Evolutionary conservation across 2,329 filamentous ascomycete species (phyloP).

Genomic region (Colletotrichum costaricense): DNA sequence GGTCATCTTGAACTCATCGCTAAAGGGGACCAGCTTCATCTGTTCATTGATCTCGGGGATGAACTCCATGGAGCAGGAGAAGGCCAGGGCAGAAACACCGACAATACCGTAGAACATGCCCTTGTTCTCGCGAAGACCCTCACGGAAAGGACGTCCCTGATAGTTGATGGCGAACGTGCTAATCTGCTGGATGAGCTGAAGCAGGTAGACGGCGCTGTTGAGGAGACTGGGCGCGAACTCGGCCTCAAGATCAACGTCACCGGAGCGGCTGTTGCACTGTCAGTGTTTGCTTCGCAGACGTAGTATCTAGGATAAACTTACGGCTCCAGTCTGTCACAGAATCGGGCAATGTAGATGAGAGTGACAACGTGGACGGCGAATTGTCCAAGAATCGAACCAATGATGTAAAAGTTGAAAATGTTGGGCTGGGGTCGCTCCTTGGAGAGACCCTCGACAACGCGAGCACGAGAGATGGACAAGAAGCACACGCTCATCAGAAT

Average conservation of each 20-base stretch:
- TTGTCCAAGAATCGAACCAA: constrained; percentile 95
- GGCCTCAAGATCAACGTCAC: constrained; percentile 87
- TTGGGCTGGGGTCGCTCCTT: constrained; percentile 98
- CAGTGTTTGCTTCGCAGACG: constrained; percentile 37
- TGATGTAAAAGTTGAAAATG: constrained; percentile 99
- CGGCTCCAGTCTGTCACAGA: constrained; percentile 88
- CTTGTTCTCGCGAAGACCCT: constrained; percentile 93
- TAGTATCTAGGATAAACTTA: constrained; percentile 60
- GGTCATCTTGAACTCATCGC: constrained; percentile 85
- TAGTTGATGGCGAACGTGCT: constrained; percentile 99
- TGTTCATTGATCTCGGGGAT: constrained; percentile 94
- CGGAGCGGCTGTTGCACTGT: constrained; percentile 55
- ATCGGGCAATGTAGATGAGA: constrained; percentile 91
- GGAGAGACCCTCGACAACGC: constrained; percentile 93
- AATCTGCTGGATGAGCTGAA: constrained; percentile 98
- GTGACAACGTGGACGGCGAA: constrained; percentile 96
- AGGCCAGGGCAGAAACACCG: constrained; percentile 88
- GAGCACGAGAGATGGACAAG: constrained; percentile 96
- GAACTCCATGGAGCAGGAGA: constrained; percentile 94
- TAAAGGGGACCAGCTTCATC: constrained; percentile 93
- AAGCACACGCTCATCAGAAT: constrained; percentile 99
- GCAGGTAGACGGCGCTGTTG: constrained; percentile 95
- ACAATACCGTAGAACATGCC: constrained; percentile 99
- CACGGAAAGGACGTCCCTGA: constrained; percentile 96
- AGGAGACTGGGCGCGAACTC: constrained; percentile 94